Base-by-base conservation (phyloP, 2,329 filamentous ascomycete species). In the Penicillium sp. region DNA sequence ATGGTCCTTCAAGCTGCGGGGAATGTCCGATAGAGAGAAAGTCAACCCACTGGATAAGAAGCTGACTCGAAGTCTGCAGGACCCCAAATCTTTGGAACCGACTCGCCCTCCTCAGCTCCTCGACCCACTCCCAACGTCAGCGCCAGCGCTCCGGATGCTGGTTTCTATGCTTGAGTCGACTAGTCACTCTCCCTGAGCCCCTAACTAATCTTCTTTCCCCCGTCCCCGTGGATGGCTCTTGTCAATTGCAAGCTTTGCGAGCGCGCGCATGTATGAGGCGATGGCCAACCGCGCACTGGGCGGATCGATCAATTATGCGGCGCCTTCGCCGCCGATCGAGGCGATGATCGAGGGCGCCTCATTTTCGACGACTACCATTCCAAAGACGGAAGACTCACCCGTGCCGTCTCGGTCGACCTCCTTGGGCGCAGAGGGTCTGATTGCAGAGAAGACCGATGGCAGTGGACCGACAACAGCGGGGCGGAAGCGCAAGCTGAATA, bases 401-500 rank as follows among this genome's bases (percentile, higher is more conserved):
- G 67, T 65, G 4, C 66, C 68, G 3, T 67, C 67, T 38, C 70
- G 68, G 16, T 64, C 67, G 11, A 61, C 63, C 19, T 71, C 70
- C 4, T 61, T 66, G 16, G 73, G 70, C 19, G 60, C 65, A 52
- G 69, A 71, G 11, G 65, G 66, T 13, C 57, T 64, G 7, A 25
- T 55, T 6, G 55, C 66, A 10, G 69, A 70, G 10, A 57, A 28
- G 14, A 52, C 58, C 52, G 68, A 65, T 33, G 40, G 38, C 33
- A 55, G 46, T 46, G 64, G 63, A 28, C 51, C 67, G 16, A 58
- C 60, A 5, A 69, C 68, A 35, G 70, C 72, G 26, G 75, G 75
- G 53, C 73, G 76, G 59, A 79, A 79, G 68, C 77, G 79, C 70
- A 82, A 80, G 67, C 65, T 78, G 57, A 72, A 74, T 43, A 76